Base-by-base conservation (phyloP, 177 flowering plant genomes). In the Tripterygium wilfordii region DNA sequence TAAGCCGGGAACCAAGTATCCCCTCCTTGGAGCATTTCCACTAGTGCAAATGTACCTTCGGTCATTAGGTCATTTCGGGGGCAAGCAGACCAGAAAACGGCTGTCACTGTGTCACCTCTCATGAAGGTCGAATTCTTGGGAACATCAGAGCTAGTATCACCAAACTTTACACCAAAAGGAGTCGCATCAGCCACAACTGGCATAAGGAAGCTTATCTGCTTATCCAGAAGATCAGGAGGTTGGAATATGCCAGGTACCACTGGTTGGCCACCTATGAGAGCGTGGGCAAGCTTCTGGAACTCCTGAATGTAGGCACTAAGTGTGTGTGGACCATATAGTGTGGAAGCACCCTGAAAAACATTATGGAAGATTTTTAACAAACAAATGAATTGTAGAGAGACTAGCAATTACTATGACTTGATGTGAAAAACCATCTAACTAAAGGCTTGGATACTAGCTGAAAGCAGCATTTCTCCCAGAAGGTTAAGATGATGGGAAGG, bases 31-130 rank as follows among this genome's bases (percentile, higher is more conserved):
- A 84, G 85, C 10, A 66, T 30, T 67, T 94, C 99, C 26, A 94
- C 97, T 24, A 87, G 76, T 19, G 92, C 66, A 65, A 78, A 94
- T 25, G 99, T 89, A 13, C 99, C 99, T 57, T 87, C 96, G 1
- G 96, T 87, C 95, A 89, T 70, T 45, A 94, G 92, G 63, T 87
- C 97, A 51, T 94, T 89, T 56, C 99, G 69, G 0, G 97, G 97
- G 60, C 97, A 89, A 35, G 92, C 97, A 18, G 99, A 80, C 89
- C 85, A 83, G 62, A 94, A 94, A 26, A 64, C 58, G 13, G 63
- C 95, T 4, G 59, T 54, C 22, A 83, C 97, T 45, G 27, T 72
- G 45, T 66, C 78, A 9, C 96, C 95, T 55, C 64, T 72, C 63
- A 66, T 81, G 72, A 77, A 89, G 36, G 86, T 78, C 42, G 88